Percentiles rank a stretch among this genome's conserved stretches.
Conservation (phyloP, 2,329 filamentous ascomycete species). For the Catunica adiposa region DNA sequence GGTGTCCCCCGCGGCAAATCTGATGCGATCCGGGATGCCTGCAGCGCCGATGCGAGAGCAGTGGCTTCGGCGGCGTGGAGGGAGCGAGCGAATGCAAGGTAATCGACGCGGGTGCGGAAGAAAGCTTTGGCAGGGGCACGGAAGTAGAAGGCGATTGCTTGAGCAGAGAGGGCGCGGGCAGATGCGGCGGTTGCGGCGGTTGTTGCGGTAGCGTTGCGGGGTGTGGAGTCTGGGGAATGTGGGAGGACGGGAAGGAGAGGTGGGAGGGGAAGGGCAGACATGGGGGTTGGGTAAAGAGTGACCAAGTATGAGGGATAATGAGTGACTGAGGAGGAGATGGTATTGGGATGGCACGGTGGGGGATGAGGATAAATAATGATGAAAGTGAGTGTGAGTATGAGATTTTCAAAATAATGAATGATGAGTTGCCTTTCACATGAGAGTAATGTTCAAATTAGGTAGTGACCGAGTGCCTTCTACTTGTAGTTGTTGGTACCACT, state of each 20-base stretch:
- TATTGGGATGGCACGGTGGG: no score
- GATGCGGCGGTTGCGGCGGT: constrained; percentile 71
- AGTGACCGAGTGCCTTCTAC: background rate
- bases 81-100: constrained; percentile 40
- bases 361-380: no score
- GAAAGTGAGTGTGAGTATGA: no score
- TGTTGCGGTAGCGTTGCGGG: constrained; percentile 28
- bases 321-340: background rate
- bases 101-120: constrained; percentile 80
- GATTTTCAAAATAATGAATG: no score
- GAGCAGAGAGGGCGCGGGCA: constrained; percentile 66
- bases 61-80: constrained; percentile 8
- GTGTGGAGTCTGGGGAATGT: background rate
- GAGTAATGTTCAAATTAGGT: background rate
- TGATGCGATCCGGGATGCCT: background rate
- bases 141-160: constrained; percentile 81
- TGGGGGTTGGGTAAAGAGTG: background rate
- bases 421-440: no score
- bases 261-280: background rate
- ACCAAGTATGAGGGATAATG: background rate
- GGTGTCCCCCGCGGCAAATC: background rate
- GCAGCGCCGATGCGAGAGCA: constrained; percentile 20
- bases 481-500: background rate
- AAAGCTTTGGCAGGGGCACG: constrained; percentile 83
- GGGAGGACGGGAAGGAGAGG: background rate